phyloP scores from a whole-genome alignment of 768 basidiomycete species.

The Rhodosporidiobolus odoratus region DNA sequence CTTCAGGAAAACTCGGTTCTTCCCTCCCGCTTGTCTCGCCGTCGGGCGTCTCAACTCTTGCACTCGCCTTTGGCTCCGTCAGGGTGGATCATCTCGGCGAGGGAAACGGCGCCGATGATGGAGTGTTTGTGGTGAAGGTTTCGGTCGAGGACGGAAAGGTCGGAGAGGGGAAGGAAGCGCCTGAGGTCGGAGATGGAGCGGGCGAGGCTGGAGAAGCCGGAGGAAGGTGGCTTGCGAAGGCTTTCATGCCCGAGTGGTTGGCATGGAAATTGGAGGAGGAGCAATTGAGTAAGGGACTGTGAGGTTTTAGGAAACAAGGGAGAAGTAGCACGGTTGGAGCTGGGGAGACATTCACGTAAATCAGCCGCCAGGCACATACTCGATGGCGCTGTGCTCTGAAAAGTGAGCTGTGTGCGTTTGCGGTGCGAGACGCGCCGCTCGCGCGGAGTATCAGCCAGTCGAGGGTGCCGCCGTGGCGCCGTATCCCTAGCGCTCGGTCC shows the following conservation, averaged over 20 bases:
- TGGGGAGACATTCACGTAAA: no score
- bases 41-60: constrained; percentile 1
- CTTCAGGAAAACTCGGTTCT: constrained; percentile 23
- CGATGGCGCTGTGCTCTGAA: no score
- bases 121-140: constrained; percentile 18
- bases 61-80: constrained; percentile 31
- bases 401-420: no score
- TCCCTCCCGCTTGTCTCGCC: constrained; percentile 17
- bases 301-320: neutral
- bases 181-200: constrained; percentile 6
- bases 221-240: constrained; percentile 33
- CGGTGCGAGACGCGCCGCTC: no score
- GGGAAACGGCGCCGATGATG: neutral
- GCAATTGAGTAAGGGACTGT: constrained; percentile 11
- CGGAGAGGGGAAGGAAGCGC: neutral
- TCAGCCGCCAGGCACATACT: no score
- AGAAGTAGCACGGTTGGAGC: neutral
- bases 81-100: constrained; percentile 22
- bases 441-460: no score
- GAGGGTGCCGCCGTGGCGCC: no score
- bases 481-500: no score
- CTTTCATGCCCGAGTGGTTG: constrained; percentile 29
- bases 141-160: neutral
- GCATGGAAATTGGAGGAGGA: constrained; percentile 29
- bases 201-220: constrained; percentile 29